Evolutionary conservation across 208 protist species (phyloP).

Genomic region (Herpetomonas samuelpessoai): DNA sequence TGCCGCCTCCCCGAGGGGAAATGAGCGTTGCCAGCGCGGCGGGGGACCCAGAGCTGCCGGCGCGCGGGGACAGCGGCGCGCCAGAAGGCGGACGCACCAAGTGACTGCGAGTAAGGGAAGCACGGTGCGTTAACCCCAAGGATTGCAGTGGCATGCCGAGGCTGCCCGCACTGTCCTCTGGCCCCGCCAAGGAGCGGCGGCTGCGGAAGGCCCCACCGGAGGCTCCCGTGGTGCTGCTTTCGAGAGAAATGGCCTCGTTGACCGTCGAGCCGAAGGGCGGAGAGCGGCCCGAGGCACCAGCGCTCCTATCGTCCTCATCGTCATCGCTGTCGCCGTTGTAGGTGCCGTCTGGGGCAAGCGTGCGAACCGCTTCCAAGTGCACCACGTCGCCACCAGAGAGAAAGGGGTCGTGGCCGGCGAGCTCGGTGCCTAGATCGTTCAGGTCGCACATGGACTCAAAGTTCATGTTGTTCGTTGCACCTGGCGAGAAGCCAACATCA

Average conservation of each 20-base stretch:
- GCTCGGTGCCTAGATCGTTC: conserved; percentile 12
- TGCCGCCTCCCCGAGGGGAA: conserved; percentile 17
- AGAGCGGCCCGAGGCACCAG: neutral
- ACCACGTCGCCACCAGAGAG: conserved; percentile 15
- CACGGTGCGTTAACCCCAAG: conserved; percentile 15
- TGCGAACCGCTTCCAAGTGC: conserved; percentile 16
- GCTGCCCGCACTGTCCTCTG: conserved; percentile 18
- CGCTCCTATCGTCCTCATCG: neutral
- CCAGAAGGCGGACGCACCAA: conserved; percentile 36
- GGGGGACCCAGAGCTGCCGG: conserved; percentile 6
- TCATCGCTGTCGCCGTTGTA: conserved; percentile 2
- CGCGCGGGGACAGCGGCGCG: conserved; percentile 25
- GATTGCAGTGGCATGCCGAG: conserved; percentile 1
- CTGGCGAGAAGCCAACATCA: neutral
- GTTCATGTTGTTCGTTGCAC: neutral
- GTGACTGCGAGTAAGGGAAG: conserved; percentile 43
- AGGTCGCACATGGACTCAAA: conserved; percentile 2
- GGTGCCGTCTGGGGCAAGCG: conserved; percentile 1
- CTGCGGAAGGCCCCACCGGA: neutral
- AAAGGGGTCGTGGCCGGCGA: conserved; percentile 10
- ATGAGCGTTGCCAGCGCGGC: conserved; percentile 14
- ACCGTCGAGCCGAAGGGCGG: neutral
- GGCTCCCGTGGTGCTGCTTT: neutral
- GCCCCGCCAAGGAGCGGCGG: conserved; percentile 14
- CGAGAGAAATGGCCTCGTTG: neutral